Evolutionary conservation across 2,329 filamentous ascomycete genomes (phyloP).

Genomic region (Colletotrichum echinochloae): DNA sequence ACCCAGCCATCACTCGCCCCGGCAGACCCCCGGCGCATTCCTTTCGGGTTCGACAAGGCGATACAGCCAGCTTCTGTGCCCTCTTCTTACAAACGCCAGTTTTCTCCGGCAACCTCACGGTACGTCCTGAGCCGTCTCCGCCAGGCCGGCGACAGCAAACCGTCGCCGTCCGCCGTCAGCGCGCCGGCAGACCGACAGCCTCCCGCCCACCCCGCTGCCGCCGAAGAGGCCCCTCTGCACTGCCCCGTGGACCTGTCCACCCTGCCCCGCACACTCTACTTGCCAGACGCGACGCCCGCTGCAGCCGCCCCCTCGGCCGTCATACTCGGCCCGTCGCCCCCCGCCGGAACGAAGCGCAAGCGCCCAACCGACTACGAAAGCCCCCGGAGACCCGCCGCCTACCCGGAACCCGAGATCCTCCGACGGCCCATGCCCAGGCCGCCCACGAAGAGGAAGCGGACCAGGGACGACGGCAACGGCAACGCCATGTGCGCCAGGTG

Average conservation of each 20-base stretch:
- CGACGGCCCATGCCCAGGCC: slow-evolving; percentile 24
- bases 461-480: slow-evolving; percentile 32
- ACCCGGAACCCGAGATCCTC: slow-evolving; percentile 1
- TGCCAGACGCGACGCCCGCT: not conserved
- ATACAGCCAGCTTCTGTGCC: not conserved
- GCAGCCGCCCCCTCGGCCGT: not conserved
- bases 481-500: slow-evolving; percentile 43
- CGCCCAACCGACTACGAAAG: not conserved
- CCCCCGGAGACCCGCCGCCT: not conserved
- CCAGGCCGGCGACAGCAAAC: slow-evolving; percentile 23
- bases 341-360: slow-evolving; percentile 31
- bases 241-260: slow-evolving; percentile 34
- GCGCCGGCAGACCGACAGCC: not conserved
- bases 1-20: not conserved
- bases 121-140: slow-evolving; percentile 48
- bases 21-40: not conserved
- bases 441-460: slow-evolving; percentile 37
- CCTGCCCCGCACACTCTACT: slow-evolving; percentile 17
- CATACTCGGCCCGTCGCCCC: not conserved
- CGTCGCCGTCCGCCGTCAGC: not conserved
- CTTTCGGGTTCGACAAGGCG: not conserved
- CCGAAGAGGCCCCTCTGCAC: slow-evolving; percentile 35
- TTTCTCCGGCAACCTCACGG: slow-evolving; percentile 44
- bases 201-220: not conserved
- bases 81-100: slow-evolving; percentile 48